Evolutionary conservation across 1,284 basidiomycete species (phyloP), one percentile per base, ranked within the genome.

Genomic region (Ceratobasidium sp.): DNA sequence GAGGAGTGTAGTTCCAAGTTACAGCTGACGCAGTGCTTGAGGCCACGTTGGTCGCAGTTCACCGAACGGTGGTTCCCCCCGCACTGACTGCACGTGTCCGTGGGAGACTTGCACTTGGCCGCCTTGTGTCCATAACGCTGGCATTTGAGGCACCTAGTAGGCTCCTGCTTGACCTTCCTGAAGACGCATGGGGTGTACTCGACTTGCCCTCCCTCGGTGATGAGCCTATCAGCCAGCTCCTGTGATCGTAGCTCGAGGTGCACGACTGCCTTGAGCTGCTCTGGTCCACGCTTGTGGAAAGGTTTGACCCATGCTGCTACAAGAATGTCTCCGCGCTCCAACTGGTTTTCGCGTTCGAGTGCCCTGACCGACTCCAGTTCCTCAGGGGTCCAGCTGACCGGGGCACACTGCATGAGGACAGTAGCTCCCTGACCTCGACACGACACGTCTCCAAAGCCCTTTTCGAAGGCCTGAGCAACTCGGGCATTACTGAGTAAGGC

Each of bases 401-500:
- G 50, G 1, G 51, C 51, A 27, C 50, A 7, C 31, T 67, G 31
- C 3, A 67, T 4, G 19, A 54, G n/a, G 36, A 67, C n/a, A 11
- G 29, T 19, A 1, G 31, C 62, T 1, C 17, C 15, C 47, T 64
- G 62, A 2, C 62, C 62, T 11, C 9, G 2, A 29, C 56, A 57
- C 1, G 27, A 33, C 29, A 57, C 56, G 11, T 33, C 56, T 15
- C 56, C 56, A 17, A 57, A 57, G 17, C 29, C 15, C 29, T 36
- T 31, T 17, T 57, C 56, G 29, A 57, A 57, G 1, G 2, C 56
- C 15, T 8, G 3, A 14, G 31, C 27, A 29, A 57, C 56, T 15
- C 56, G 31, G 11, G 56, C 56, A 36, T 57, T 17, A 15, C 56
- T 57, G 27, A 57, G 56, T 24, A 31, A 57, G 17, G 31, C 31